These are phyloP conservation scores for Pseudofabraea citricarpa DNA, from an alignment of 2,329 filamentous ascomycete species.

Conservation along the genomic window DNA sequence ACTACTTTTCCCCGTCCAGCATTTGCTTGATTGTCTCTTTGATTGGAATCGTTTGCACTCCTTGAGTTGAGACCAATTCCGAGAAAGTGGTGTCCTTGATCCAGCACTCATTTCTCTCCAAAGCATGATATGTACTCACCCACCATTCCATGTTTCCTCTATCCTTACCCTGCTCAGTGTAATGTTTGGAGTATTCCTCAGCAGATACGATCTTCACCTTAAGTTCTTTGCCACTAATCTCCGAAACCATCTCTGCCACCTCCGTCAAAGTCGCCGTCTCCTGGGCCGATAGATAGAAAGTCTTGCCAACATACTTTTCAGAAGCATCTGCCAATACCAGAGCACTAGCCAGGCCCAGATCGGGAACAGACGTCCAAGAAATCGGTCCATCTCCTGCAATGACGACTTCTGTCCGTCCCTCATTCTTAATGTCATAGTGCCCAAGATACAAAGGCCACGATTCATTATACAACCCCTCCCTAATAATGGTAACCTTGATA, in stretches of 20 bases:
- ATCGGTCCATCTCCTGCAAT: conserved; percentile 20
- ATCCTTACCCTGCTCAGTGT: conserved; percentile 14
- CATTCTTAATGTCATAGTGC: conserved; percentile 11
- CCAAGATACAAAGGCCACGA: conserved; percentile 22
- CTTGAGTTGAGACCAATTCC: conserved; percentile 10
- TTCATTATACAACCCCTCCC: conserved; percentile 23
- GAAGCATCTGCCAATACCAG: conserved; percentile 13
- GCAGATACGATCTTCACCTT: conserved; percentile 11
- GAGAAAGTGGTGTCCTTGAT: conserved; percentile 17
- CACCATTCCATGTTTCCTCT: conserved; percentile 17
- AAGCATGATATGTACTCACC: conserved; percentile 15
- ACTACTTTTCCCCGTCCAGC: conserved; percentile 1
- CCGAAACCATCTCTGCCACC: conserved; percentile 12
- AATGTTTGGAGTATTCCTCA: conserved; percentile 17
- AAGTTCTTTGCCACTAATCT: conserved; percentile 9
- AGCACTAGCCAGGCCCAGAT: conserved; percentile 18
- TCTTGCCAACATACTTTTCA: conserved; percentile 13
- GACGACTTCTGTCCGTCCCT: conserved; percentile 17
- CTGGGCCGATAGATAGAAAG: conserved; percentile 12
- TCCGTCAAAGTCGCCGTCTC: conserved; percentile 12
- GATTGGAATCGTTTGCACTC: conserved; percentile 8
- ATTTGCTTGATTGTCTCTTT: conserved; percentile 18
- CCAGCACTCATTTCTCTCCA: conserved; percentile 16
- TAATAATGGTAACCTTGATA: conserved; percentile 3
- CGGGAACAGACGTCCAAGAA: conserved; percentile 19